Percentiles rank a stretch among this genome's conserved stretches.
These are phyloP conservation scores for Pythium phragmitis DNA, from an alignment of 352 stramenopile species.

Conservation along the genomic window DNA sequence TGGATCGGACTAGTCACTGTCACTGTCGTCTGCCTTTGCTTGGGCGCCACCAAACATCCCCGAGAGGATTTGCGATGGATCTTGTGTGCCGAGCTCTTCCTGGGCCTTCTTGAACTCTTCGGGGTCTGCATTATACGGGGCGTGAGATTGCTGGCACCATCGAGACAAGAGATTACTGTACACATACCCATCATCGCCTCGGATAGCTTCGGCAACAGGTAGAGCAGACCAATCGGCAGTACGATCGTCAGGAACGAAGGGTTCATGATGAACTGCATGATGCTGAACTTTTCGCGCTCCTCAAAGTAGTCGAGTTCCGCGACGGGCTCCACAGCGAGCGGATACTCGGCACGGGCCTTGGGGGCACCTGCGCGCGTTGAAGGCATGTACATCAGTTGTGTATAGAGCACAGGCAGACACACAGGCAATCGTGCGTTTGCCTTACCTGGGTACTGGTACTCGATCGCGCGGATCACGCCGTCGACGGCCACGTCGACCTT, in stretches of 20 bases:
- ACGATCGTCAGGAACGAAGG: constrained; percentile 82
- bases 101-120: constrained; percentile 88
- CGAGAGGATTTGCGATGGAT: constrained; percentile 64
- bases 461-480: constrained; percentile 56
- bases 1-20: constrained; percentile 48
- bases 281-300: constrained; percentile 80
- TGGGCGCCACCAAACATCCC: constrained; percentile 72
- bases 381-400: neutral
- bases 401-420: neutral
- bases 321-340: constrained; percentile 58
- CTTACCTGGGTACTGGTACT: constrained; percentile 76
- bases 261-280: constrained; percentile 72
- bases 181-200: constrained; percentile 73
- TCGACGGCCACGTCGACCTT: constrained; percentile 60
- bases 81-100: constrained; percentile 74
- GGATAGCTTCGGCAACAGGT: constrained; percentile 78
- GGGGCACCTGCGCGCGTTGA: constrained; percentile 31
- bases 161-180: neutral
- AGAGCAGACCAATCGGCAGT: constrained; percentile 73
- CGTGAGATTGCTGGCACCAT: neutral
- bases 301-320: constrained; percentile 82
- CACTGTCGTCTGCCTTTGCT: constrained; percentile 54
- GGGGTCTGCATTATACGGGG: constrained; percentile 42
- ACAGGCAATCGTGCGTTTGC: neutral
- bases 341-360: constrained; percentile 61